Evolutionary conservation across 345 rosid genomes (phyloP).

Genomic region (Ricinus communis): DNA sequence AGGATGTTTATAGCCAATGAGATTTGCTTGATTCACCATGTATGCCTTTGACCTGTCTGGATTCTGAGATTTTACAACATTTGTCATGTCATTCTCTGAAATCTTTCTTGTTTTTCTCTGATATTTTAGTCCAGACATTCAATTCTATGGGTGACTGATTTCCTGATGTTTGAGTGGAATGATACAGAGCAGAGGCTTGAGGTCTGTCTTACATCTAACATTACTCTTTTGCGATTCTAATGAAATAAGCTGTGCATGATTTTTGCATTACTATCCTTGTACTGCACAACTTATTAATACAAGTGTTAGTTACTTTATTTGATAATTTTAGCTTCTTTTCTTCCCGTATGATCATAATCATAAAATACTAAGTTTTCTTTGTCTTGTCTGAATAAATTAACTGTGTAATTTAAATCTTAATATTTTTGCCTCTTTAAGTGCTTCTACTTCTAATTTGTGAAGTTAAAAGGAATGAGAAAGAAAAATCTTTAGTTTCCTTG

Average conservation of each 20-base stretch:
- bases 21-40: constrained; percentile 74
- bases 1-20: constrained; percentile 68
- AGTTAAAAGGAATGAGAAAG: not conserved
- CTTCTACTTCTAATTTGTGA: not conserved
- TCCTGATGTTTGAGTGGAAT: constrained; percentile 98
- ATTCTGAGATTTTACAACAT: constrained; percentile 8
- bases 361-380: not conserved
- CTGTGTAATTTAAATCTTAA: not conserved
- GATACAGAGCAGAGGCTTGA: constrained; percentile 82
- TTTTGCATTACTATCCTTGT: not conserved
- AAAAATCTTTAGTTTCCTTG: not conserved
- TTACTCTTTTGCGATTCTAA: constrained; percentile 2
- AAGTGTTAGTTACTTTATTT: not conserved
- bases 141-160: constrained; percentile 94
- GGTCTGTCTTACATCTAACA: constrained; percentile 52
- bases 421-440: not conserved
- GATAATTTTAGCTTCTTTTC: not conserved
- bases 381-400: not conserved
- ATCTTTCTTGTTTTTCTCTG: constrained; percentile 5
- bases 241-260: constrained; percentile 7
- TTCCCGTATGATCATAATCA: no score
- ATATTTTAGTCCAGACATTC: constrained; percentile 71
- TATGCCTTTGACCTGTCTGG: constrained; percentile 38
- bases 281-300: no score
- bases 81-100: not conserved